Percentiles rank a stretch among this genome's conserved stretches.
Conservation (phyloP, 441 rosid species). For the Adansonia rubrostipa region DNA sequence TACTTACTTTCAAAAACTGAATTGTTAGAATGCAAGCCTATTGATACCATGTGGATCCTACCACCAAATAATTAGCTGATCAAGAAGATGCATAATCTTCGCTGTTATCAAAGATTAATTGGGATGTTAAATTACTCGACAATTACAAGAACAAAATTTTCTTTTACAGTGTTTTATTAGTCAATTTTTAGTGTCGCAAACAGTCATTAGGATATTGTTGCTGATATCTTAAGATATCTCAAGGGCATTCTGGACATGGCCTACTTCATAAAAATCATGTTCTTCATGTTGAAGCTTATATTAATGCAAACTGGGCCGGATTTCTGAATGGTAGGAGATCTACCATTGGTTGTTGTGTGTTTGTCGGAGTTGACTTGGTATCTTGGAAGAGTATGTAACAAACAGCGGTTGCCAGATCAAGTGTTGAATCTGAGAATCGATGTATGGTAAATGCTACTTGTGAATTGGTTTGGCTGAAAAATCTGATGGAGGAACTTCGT, state of each 20-base stretch:
- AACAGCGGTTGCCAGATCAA: neutral
- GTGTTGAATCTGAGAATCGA: neutral
- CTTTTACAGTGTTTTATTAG: neutral
- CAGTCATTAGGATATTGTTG: neutral
- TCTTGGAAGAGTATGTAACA: neutral
- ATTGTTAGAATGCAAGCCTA: slow-evolving; percentile 6
- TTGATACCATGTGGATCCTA: slow-evolving; percentile 1
- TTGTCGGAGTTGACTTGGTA: neutral
- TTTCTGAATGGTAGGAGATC: neutral
- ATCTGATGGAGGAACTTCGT: neutral
- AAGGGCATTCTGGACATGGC: neutral
- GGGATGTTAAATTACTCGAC: neutral
- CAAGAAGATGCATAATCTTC: neutral
- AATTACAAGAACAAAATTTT: neutral
- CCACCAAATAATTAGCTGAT: neutral
- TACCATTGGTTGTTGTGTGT: neutral
- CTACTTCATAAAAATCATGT: neutral
- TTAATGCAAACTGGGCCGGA: neutral
- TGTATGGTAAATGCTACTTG: neutral
- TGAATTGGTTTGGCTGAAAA: neutral
- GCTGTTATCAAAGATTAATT: neutral
- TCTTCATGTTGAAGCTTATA: neutral
- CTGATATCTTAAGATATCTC: neutral
- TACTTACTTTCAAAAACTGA: neutral
- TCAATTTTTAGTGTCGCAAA: neutral